Conservation (phyloP, 257 asterid species). For the Hygrophila difformis region DNA sequence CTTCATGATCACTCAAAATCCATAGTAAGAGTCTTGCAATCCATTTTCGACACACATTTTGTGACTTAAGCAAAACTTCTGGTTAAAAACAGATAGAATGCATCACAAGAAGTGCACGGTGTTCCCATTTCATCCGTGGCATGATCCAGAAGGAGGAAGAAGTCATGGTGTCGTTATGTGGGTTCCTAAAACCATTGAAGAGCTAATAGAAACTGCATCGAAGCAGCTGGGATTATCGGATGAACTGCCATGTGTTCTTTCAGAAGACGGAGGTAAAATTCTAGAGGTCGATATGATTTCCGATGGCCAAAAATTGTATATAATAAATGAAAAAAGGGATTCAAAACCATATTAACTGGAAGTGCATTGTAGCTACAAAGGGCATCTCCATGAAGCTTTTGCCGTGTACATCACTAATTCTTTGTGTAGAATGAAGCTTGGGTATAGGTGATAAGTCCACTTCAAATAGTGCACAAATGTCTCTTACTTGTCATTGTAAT, state of each 20-base stretch:
- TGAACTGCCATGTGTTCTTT: slow-evolving; percentile 36
- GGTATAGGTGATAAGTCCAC: no score
- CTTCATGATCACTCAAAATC: no score
- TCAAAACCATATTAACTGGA: no score
- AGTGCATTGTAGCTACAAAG: no score
- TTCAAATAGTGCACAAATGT: no score
- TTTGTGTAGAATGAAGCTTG: no score
- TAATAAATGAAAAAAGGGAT: slow-evolving; percentile 24
- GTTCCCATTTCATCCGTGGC: slow-evolving; percentile 75
- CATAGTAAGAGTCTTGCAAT: no score
- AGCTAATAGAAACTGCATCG: slow-evolving; percentile 46
- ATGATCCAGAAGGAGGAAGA: slow-evolving; percentile 36
- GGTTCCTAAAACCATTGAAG: slow-evolving; percentile 64
- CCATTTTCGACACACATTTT: no score
- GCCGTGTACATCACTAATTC: no score
- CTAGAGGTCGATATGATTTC: slow-evolving; percentile 50
- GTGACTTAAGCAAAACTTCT: not conserved
- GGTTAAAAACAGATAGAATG: slow-evolving; percentile 30
- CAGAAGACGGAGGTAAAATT: slow-evolving; percentile 88
- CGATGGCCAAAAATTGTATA: slow-evolving; percentile 59
- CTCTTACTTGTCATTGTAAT: no score
- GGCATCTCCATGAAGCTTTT: no score
- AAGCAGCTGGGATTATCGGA: slow-evolving; percentile 31
- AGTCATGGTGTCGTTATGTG: slow-evolving; percentile 63
- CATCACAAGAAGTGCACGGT: slow-evolving; percentile 64